A percentile compares a stretch with the other conserved stretches of the same genome.
Evolutionary conservation across 148 eudicot genomes (phyloP).

Genomic region (Spergularia bocconei): DNA sequence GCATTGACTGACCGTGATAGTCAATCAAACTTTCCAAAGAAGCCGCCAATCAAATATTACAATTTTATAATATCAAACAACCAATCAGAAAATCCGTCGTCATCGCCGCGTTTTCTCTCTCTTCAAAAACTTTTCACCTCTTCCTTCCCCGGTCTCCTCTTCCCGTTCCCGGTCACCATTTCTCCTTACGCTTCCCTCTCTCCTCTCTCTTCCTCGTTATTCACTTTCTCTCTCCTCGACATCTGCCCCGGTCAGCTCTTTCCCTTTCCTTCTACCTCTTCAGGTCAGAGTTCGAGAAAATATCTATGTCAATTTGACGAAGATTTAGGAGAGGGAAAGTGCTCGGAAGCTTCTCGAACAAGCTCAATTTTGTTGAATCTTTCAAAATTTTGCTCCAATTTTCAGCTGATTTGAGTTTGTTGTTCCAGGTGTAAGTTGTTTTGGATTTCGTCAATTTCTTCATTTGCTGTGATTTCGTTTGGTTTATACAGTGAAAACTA

Average conservation of each 20-base stretch:
- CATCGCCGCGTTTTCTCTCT: slow-evolving; percentile 32
- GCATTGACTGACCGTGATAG: slow-evolving; percentile 5
- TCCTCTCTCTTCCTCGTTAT: not conserved
- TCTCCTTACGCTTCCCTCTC: not conserved
- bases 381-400: not conserved
- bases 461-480: not conserved
- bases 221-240: not conserved
- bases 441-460: not conserved
- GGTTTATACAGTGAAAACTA: not conserved
- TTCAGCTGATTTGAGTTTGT: not conserved
- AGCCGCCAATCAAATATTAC: slow-evolving; percentile 20
- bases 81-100: slow-evolving; percentile 11
- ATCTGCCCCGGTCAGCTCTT: slow-evolving; percentile 1
- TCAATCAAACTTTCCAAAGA: slow-evolving; percentile 13
- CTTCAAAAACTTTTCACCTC: not conserved
- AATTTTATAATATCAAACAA: not conserved
- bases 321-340: slow-evolving; percentile 6
- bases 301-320: not conserved
- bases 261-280: not conserved
- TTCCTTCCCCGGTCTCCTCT: not conserved
- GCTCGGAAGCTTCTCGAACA: not conserved
- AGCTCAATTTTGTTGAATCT: not conserved
- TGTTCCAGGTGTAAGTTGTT: not conserved
- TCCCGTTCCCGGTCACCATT: slow-evolving; percentile 15
- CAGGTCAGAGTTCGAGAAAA: not conserved